These are phyloP conservation scores for Polytrichum commune DNA, from an alignment of 225 moss, liverwort and hornwort genomes.

Conservation along the genomic window DNA sequence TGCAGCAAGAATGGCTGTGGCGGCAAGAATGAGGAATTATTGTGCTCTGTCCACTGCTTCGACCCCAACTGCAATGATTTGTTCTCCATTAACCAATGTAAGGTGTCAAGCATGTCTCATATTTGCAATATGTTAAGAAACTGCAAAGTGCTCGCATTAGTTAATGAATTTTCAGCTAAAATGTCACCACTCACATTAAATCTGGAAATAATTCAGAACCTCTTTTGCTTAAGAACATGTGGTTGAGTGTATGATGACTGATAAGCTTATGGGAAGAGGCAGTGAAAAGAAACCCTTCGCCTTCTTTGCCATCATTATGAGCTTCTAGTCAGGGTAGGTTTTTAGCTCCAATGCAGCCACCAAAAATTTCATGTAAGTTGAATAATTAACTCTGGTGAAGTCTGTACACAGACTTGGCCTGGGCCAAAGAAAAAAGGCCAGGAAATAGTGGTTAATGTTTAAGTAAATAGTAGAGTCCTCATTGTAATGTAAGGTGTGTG, in stretches of 20 bases:
- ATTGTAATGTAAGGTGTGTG: too few relatives aligned
- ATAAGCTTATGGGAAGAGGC: too few relatives aligned
- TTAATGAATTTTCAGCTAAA: neutral
- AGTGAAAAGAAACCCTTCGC: too few relatives aligned
- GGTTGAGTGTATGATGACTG: neutral
- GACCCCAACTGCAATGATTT: constrained; percentile 17
- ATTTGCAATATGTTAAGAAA: neutral
- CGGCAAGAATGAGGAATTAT: constrained; percentile 21
- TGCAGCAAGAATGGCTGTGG: constrained; percentile 30
- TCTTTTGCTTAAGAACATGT: neutral
- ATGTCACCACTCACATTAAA: neutral
- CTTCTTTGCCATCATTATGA: too few relatives aligned
- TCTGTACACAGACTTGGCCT: too few relatives aligned
- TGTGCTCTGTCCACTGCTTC: constrained; percentile 22
- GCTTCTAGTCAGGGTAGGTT: too few relatives aligned
- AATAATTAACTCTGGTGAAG: too few relatives aligned
- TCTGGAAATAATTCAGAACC: neutral
- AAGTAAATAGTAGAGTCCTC: too few relatives aligned
- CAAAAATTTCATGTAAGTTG: too few relatives aligned
- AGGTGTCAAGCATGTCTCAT: neutral
- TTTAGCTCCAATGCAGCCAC: too few relatives aligned
- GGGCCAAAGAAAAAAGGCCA: too few relatives aligned
- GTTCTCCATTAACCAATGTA: constrained; percentile 20
- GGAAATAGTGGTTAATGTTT: too few relatives aligned
- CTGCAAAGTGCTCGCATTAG: neutral